Percentiles rank a stretch among this genome's conserved stretches.
Conservation (phyloP, 306 rosid species). For the Medicago truncatula region DNA sequence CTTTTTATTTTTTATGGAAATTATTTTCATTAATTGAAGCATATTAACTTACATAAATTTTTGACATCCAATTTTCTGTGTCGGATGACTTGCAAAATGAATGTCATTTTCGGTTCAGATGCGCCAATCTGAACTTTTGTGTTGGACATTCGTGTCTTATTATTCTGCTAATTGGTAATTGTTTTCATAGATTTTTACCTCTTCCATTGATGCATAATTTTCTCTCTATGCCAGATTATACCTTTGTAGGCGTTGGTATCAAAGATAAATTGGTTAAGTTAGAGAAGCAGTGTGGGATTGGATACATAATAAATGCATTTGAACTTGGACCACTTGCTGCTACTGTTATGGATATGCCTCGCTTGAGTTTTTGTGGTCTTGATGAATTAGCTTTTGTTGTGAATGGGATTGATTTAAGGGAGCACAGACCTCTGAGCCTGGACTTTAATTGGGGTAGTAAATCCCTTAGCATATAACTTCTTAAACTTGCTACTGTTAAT, state of each 20-base stretch:
- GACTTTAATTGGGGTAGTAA: neutral
- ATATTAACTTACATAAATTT: too few species aligned
- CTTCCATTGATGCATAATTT: too few species aligned
- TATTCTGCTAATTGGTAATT: too few species aligned
- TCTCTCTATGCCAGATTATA: neutral
- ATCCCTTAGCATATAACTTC: neutral
- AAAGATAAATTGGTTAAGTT: neutral
- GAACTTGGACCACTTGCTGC: neutral
- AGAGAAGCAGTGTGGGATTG: neutral
- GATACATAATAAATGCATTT: conserved; percentile 8
- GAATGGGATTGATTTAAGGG: neutral
- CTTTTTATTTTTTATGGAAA: too few species aligned
- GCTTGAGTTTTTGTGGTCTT: neutral
- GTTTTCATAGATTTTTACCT: too few species aligned
- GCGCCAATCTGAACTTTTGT: too few species aligned
- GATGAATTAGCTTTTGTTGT: neutral
- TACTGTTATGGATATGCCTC: neutral
- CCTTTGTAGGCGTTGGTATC: conserved; percentile 19
- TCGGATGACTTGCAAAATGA: too few species aligned
- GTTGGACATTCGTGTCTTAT: neutral
- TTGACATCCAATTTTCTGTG: neutral
- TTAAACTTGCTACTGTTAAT: conserved; percentile 8
- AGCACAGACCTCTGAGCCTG: neutral
- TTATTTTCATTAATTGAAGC: too few species aligned
- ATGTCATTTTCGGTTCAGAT: too few species aligned